phyloP scores from a whole-genome alignment of 345 rosid genomes.

The Firmiana major region DNA sequence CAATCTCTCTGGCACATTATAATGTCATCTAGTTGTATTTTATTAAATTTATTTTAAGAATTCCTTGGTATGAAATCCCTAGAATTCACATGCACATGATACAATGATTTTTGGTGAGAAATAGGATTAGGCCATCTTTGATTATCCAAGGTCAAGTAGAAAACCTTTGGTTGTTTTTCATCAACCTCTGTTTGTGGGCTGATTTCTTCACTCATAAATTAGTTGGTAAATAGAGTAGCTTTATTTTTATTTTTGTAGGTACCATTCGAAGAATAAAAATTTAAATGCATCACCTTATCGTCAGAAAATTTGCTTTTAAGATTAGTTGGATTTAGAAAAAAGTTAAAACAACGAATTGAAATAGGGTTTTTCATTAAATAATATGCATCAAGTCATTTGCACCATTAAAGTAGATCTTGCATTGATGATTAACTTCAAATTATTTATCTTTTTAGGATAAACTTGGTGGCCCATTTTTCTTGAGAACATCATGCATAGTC shows the following conservation, averaged over 20 bases:
- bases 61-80: too few relatives aligned
- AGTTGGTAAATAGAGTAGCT: too few relatives aligned
- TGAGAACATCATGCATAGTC: not conserved
- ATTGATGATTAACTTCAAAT: not conserved
- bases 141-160: not conserved
- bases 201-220: not conserved
- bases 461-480: not conserved
- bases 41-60: not conserved
- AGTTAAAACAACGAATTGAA: too few relatives aligned
- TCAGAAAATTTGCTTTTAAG: too few relatives aligned
- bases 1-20: slow-evolving; percentile 36
- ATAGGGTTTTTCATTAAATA: not conserved
- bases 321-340: too few relatives aligned
- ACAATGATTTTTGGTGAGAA: slow-evolving; percentile 39
- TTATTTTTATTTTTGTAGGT: too few relatives aligned
- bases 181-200: not conserved
- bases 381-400: not conserved
- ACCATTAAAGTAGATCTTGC: not conserved
- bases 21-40: slow-evolving; percentile 6
- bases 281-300: not conserved
- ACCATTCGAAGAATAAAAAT: too few relatives aligned
- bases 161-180: not conserved
- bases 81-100: slow-evolving; percentile 30
- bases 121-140: slow-evolving; percentile 36
- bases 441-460: not conserved